A percentile compares a stretch with the other conserved stretches of the same genome.
These are phyloP conservation scores for Leccinum pachyderme DNA, from an alignment of 1,284 basidiomycete genomes.

Conservation along the genomic window DNA sequence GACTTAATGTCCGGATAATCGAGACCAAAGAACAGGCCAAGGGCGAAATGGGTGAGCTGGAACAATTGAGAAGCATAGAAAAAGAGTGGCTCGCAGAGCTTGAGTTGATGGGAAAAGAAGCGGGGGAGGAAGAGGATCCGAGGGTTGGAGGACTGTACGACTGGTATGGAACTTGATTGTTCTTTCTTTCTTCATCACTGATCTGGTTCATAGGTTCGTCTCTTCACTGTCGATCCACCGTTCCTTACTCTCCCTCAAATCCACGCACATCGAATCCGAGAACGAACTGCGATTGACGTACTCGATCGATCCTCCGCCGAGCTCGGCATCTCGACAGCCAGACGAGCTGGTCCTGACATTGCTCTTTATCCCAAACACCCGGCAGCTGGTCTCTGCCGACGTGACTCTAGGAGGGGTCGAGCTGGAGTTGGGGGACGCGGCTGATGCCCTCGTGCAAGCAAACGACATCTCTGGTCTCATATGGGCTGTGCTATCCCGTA, in stretches of 20 bases:
- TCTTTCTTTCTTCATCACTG: background rate
- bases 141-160: slow-evolving; percentile 63
- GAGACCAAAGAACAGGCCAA: slow-evolving; percentile 58
- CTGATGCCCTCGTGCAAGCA: slow-evolving; percentile 60
- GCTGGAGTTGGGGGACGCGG: slow-evolving; percentile 57
- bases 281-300: slow-evolving; percentile 77
- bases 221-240: slow-evolving; percentile 65
- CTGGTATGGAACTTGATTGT: slow-evolving; percentile 45
- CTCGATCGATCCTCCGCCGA: slow-evolving; percentile 34
- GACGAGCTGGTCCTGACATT: slow-evolving; percentile 50
- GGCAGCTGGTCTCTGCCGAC: slow-evolving; percentile 56
- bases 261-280: slow-evolving; percentile 60
- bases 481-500: slow-evolving; percentile 56
- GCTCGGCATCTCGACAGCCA: slow-evolving; percentile 15
- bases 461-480: slow-evolving; percentile 74
- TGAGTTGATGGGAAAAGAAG: slow-evolving; percentile 57
- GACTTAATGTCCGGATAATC: slow-evolving; percentile 45
- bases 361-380: slow-evolving; percentile 67
- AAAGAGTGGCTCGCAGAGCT: slow-evolving; percentile 72
- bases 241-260: slow-evolving; percentile 57
- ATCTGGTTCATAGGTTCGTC: slow-evolving; percentile 55
- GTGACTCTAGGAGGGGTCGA: slow-evolving; percentile 48
- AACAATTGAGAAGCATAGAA: slow-evolving; percentile 66
- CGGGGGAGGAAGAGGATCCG: slow-evolving; percentile 65
- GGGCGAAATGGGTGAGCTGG: slow-evolving; percentile 55